Conservation (phyloP, 176 grass and related monocot species). For the Elymus sibiricus region DNA sequence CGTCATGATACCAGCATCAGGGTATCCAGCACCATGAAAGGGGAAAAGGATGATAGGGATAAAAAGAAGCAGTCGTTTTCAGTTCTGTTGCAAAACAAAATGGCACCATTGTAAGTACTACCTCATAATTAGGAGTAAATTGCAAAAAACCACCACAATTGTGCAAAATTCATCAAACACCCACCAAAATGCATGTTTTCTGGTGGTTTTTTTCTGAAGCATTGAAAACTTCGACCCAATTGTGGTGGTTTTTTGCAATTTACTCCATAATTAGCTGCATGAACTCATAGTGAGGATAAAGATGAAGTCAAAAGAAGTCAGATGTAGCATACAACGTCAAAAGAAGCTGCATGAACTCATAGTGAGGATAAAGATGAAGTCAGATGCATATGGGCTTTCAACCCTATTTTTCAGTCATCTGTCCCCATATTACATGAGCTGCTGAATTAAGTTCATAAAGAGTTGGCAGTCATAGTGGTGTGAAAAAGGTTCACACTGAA, state of each 20-base stretch:
- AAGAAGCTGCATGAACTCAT: slow-evolving; percentile 24
- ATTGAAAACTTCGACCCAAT: too few species aligned
- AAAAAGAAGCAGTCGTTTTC: slow-evolving; percentile 46
- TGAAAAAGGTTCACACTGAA: neutral
- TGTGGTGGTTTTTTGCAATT: too few species aligned
- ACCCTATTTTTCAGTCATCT: neutral
- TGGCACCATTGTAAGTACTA: neutral
- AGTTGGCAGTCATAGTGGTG: neutral
- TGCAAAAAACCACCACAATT: too few species aligned
- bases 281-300: slow-evolving; percentile 4
- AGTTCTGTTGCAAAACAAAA: slow-evolving; percentile 25
- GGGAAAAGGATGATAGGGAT: slow-evolving; percentile 2
- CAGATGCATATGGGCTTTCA: neutral
- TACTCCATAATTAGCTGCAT: neutral
- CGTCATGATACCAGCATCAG: slow-evolving; percentile 8
- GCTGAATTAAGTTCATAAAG: slow-evolving; percentile 3
- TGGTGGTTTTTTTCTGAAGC: too few species aligned
- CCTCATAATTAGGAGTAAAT: neutral
- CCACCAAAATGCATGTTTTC: too few species aligned
- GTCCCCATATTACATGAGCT: neutral
- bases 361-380: neutral
- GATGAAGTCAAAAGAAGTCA: neutral
- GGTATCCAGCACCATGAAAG: slow-evolving; percentile 35
- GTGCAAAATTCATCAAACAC: too few species aligned
- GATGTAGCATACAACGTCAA: neutral